Base-by-base conservation (phyloP, 2,329 filamentous ascomycete species). In the Trichoderma atrobrunneum region DNA sequence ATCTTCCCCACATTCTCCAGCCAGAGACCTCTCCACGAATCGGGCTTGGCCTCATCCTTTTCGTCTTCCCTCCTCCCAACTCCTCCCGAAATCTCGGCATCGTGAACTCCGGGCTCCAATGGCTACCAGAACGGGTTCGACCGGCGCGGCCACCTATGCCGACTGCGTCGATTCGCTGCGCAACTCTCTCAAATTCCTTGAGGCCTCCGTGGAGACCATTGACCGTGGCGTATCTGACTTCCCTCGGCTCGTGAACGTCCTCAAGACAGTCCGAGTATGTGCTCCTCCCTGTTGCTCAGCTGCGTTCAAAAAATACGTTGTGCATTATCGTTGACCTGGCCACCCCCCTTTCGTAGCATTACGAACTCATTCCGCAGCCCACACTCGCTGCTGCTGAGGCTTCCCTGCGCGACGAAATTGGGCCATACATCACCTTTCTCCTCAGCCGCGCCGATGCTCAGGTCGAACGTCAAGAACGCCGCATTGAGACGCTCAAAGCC, bases 331-430 rank as follows among this genome's bases (percentile, higher is more conserved):
- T 65, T 70, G 65, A 74, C 61, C 39, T 26, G 16, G 71, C 62
- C 24, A 73, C 56, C n/a, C 62, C 60, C 34, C 48, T 30, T 18
- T 32, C 18, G 36, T 74, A 97, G 91, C 95, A 97, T 84, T 98
- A 97, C 82, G 95, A 98, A 81, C 90, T 97, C 56, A 93, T 97
- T 76, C 93, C 94, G 18, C 93, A 97, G 80, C 89, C 92, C 14
- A 93, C 93, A 66, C 89, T 98, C 59, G 90, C 91, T 73, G 88
- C 91, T 74, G 95, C 95, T 36, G 95, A 98, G 82, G 87, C 93
- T 75, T 91, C 93, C 5, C 89, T 98, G 21, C 91, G 94, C 77
- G 92, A 93, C 78, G 94, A 97, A 80, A 96, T 97, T 76, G 91
- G 92, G n/a, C 95, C 95, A 10, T 94, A 94, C 80, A 92, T 97